Conservation (phyloP, 108 stramenopile genomes). For the Aurantiochytrium sp. region DNA sequence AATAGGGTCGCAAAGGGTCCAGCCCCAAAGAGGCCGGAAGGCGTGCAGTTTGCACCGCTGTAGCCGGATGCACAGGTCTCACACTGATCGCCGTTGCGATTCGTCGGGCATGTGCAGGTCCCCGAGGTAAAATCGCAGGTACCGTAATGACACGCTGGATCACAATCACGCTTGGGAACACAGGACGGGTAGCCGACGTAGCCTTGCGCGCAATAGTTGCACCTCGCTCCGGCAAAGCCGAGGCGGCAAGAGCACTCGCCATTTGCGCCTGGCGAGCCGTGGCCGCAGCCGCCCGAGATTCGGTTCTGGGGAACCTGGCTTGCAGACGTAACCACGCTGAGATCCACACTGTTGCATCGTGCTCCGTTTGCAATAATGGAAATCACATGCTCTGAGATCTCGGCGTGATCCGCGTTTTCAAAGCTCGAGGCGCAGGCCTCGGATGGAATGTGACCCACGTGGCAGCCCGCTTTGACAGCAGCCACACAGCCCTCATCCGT, state of each 20-base stretch:
- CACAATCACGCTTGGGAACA: not conserved
- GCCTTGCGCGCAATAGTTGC: not conserved
- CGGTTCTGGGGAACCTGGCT: not conserved
- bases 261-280: not conserved
- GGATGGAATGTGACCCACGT: not conserved
- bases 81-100: not conserved
- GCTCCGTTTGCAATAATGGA: not conserved
- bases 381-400: not conserved
- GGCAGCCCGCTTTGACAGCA: slow-evolving; percentile 1
- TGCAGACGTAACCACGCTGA: not conserved
- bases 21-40: not conserved
- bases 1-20: not conserved
- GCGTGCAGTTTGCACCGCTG: not conserved
- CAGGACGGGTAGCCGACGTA: slow-evolving; percentile 5
- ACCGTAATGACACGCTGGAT: not conserved
- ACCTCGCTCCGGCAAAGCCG: not conserved
- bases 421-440: not conserved
- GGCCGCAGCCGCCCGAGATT: not conserved
- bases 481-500: not conserved
- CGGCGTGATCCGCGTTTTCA: not conserved
- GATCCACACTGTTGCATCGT: not conserved
- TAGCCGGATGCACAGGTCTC: not conserved
- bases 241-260: not conserved
- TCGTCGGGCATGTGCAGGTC: not conserved
- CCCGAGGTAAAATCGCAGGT: not conserved